A percentile compares a stretch with the other conserved stretches of the same genome.
These are phyloP conservation scores for Mycena rebaudengoi DNA, from an alignment of 768 basidiomycete species.

Conservation along the genomic window DNA sequence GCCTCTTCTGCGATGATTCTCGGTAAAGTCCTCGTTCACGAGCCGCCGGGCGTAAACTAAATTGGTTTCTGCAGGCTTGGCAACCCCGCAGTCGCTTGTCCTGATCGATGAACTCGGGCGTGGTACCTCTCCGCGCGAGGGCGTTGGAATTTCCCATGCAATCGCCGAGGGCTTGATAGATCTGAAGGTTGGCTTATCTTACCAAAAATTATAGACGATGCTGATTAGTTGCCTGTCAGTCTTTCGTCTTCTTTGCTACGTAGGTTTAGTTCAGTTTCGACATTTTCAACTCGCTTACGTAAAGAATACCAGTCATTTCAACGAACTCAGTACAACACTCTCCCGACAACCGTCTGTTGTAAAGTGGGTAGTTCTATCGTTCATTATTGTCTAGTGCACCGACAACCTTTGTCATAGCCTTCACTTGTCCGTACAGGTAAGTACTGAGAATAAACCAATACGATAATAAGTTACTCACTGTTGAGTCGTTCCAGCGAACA, in stretches of 20 bases:
- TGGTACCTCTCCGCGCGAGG: conserved; percentile 89
- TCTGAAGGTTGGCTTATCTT: conserved; percentile 70
- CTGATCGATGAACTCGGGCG: conserved; percentile 94
- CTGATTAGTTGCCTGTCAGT: conserved; percentile 47
- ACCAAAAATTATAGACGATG: background rate
- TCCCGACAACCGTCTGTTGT: conserved; percentile 81
- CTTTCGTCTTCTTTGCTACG: conserved; percentile 93
- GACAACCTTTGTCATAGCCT: conserved; percentile 54
- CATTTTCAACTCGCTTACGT: background rate
- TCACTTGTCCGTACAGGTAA: conserved; percentile 83
- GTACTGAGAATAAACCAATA: background rate
- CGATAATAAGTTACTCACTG: background rate
- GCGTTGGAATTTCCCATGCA: conserved; percentile 82
- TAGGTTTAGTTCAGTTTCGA: conserved; percentile 43
- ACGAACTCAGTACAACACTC: conserved; percentile 80
- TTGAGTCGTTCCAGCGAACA: no score
- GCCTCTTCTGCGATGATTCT: conserved; percentile 90
- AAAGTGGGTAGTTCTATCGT: conserved; percentile 59
- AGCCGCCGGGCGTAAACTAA: background rate
- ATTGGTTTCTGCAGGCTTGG: conserved; percentile 60
- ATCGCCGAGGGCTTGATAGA: conserved; percentile 82
- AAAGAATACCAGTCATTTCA: conserved; percentile 67
- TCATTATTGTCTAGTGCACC: background rate
- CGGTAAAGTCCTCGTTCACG: conserved; percentile 48
- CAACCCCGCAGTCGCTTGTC: conserved; percentile 74